A percentile compares a stretch with the other conserved stretches of the same genome.
phyloP scores from a whole-genome alignment of 352 stramenopile genomes.

The Globisporangium echinulatum region DNA sequence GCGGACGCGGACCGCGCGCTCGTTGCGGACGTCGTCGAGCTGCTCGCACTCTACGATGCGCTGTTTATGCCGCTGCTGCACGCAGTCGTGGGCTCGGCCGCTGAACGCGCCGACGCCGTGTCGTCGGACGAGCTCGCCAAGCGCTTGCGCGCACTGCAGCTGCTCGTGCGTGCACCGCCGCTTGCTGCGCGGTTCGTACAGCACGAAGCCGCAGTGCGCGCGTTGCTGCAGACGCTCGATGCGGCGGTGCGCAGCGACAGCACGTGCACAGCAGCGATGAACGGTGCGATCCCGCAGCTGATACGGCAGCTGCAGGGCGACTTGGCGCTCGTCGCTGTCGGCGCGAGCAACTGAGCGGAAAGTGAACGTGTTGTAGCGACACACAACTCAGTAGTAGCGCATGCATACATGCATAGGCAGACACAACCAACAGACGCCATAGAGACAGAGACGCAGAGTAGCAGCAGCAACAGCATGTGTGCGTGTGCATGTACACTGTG shows the following conservation, averaged over 20 bases:
- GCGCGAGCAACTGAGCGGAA: conserved; percentile 9
- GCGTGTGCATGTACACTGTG: neutral
- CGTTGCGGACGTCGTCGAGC: conserved; percentile 16
- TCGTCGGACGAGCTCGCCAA: conserved; percentile 12
- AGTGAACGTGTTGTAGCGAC: no score
- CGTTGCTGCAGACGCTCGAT: conserved; percentile 22
- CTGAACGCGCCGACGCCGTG: conserved; percentile 3
- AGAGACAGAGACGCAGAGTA: no score
- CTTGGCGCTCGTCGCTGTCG: conserved; percentile 45
- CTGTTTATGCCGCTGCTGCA: conserved; percentile 17
- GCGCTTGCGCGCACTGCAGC: conserved; percentile 38
- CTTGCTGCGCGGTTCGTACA: conserved; percentile 31
- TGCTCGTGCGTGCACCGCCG: conserved; percentile 32
- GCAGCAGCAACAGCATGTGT: no score
- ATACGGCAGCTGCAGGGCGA: conserved; percentile 54
- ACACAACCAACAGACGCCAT: no score
- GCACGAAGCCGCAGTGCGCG: conserved; percentile 23
- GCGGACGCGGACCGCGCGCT: conserved; percentile 13
- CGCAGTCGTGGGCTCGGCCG: conserved; percentile 5
- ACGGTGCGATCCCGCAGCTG: conserved; percentile 31
- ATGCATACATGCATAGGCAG: no score
- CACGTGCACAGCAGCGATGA: conserved; percentile 7
- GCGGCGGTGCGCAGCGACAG: conserved; percentile 7
- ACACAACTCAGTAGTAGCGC: no score
- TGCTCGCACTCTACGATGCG: conserved; percentile 12